Base-by-base conservation (phyloP, 495 filamentous ascomycete species). In the Xylaria grammica region DNA sequence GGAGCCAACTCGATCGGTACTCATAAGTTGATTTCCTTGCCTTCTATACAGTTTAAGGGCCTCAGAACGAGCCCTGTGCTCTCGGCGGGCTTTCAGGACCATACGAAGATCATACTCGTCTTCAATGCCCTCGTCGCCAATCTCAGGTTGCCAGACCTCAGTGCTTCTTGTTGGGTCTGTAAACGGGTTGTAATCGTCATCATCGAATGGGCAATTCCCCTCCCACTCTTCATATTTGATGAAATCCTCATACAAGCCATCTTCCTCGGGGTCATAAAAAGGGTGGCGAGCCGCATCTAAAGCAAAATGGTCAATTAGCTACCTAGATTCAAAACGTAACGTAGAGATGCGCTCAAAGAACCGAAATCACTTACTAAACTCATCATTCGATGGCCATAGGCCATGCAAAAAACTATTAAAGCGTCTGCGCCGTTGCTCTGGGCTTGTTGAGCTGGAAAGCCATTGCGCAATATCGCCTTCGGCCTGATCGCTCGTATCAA, bases 51-150 rank as follows among this genome's bases (percentile, higher is more conserved):
- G 20, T 40, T 40, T 52, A 4, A 44, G 26, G 10, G 60, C 60
- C 38, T 54, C 17, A 13, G 48, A 50, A 0, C 34, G 60, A 15
- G 7, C 48, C 3, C 8, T 26, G 8, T 62, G 60, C 15, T 62
- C 26, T 10, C 24, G 36, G 26, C 60, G 60, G 4, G 61, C 61
- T 17, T 40, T 27, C 1, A 64, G 15, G 13, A 64, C 34, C 42
- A 64, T 64, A 2, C 42, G 22, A 40, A 64, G 44, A 27, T 64
- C 61, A 15, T 63, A 3, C 15, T 64, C 51, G 20, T 44, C 22
- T 29, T 64, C 52, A 13, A 64, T 64, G 7, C 51, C 61, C 32
- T 64, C 61, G 1, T 64, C 61, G 0, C 61, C 61, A 32, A 64
- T 64, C 42, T 64, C 7, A 17, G 61, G 61, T 52, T 49, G 15